These are phyloP conservation scores for peach (Prunus persica) DNA, from an alignment of 306 rosid genomes.

Conservation along the genomic window DNA sequence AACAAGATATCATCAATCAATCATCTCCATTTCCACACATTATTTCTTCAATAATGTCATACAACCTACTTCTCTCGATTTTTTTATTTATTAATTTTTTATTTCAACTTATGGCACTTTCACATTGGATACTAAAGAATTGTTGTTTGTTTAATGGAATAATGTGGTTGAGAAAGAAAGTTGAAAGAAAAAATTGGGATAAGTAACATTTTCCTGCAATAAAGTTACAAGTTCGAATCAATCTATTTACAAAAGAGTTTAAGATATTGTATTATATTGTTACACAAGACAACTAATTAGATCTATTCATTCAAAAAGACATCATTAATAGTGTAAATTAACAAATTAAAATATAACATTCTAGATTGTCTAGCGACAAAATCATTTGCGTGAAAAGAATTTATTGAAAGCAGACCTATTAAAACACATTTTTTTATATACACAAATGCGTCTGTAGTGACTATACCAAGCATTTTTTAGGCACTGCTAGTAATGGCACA, in stretches of 20 bases:
- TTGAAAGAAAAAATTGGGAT: too few species aligned
- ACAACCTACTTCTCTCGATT: background rate
- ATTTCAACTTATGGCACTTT: background rate
- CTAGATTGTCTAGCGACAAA: background rate
- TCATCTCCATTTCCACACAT: background rate
- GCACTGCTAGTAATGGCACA: conserved; percentile 44
- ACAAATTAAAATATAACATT: too few species aligned
- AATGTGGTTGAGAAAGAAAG: too few species aligned
- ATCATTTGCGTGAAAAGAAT: background rate
- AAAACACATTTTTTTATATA: background rate
- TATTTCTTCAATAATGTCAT: background rate
- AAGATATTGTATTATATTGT: too few species aligned
- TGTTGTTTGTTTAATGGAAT: background rate
- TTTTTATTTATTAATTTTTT: too few species aligned
- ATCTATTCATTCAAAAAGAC: too few species aligned
- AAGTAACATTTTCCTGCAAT: too few species aligned
- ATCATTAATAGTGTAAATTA: too few species aligned
- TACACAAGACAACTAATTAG: too few species aligned
- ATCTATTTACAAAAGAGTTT: too few species aligned
- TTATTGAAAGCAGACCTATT: too few species aligned
- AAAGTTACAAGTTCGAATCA: too few species aligned
- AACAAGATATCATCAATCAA: background rate
- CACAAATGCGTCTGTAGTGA: background rate
- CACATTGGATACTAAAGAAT: background rate
- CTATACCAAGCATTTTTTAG: conserved; percentile 22